Percentiles rank a stretch among this genome's conserved stretches.
These are phyloP conservation scores for Ceriops tagal DNA, from an alignment of 345 rosid genomes.

Conservation along the genomic window DNA sequence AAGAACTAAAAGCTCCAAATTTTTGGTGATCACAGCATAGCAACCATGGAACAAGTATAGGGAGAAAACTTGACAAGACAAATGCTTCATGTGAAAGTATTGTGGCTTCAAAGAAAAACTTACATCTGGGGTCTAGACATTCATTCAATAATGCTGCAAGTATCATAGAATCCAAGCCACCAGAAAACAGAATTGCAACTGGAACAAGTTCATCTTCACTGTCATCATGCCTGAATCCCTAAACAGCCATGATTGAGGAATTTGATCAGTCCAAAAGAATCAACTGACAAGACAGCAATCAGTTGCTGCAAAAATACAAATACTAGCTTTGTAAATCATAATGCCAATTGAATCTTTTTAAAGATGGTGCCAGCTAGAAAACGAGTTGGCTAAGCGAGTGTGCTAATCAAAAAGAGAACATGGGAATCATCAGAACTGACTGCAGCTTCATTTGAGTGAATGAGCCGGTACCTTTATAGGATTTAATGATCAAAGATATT, in stretches of 20 bases:
- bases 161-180: slow-evolving; percentile 96
- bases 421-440: too few species aligned
- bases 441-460: too few species aligned
- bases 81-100: not conserved
- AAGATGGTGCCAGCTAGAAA: too few species aligned
- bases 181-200: slow-evolving; percentile 89
- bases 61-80: not conserved
- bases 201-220: slow-evolving; percentile 45
- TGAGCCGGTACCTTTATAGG: too few species aligned
- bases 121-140: slow-evolving; percentile 70
- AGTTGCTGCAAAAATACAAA: slow-evolving; percentile 1
- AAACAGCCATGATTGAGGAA: slow-evolving; percentile 19
- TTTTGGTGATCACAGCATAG: not conserved
- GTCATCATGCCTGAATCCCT: slow-evolving; percentile 37
- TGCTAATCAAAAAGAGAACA: too few species aligned
- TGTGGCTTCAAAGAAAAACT: slow-evolving; percentile 14
- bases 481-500: too few species aligned
- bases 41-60: not conserved
- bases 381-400: too few species aligned
- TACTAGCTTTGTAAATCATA: not conserved
- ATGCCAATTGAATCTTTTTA: too few species aligned
- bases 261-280: not conserved
- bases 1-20: not conserved
- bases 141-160: slow-evolving; percentile 80
- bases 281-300: not conserved